phyloP scores from a whole-genome alignment of 1,139 yeast genomes.

The Eremothecium gossypii region DNA sequence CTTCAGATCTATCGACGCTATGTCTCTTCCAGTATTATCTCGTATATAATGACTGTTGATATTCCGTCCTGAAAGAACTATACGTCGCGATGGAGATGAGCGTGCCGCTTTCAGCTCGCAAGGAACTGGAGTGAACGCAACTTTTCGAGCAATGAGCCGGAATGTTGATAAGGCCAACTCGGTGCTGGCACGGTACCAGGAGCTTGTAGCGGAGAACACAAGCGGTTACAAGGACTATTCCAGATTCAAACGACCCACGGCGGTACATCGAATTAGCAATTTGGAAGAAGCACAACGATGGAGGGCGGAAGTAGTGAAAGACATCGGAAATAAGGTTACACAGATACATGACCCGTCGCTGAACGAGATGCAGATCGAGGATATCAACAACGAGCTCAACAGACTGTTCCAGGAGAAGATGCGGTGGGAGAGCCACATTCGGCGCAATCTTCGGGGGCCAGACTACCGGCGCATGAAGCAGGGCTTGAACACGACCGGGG shows the following conservation, averaged over 20 bases:
- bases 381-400: conserved; percentile 68
- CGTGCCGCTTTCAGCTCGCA: background rate
- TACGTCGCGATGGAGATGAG: too few species aligned
- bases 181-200: conserved; percentile 56
- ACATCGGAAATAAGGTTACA: conserved; percentile 52
- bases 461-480: conserved; percentile 38
- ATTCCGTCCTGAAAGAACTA: too few species aligned
- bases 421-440: conserved; percentile 73
- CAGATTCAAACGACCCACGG: conserved; percentile 53
- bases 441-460: conserved; percentile 55
- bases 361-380: conserved; percentile 56
- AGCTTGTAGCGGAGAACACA: conserved; percentile 47
- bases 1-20: too few species aligned
- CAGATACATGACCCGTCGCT: conserved; percentile 56
- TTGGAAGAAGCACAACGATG: conserved; percentile 69
- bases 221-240: conserved; percentile 50
- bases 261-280: conserved; percentile 44
- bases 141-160: conserved; percentile 46
- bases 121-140: background rate
- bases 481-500: conserved; percentile 17
- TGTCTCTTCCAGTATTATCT: too few species aligned
- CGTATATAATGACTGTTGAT: too few species aligned
- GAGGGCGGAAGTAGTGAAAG: conserved; percentile 56
- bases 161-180: conserved; percentile 71
- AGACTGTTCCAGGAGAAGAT: conserved; percentile 54